Conservation (phyloP, 768 basidiomycete genomes). For the Glaciozyma martinii region DNA sequence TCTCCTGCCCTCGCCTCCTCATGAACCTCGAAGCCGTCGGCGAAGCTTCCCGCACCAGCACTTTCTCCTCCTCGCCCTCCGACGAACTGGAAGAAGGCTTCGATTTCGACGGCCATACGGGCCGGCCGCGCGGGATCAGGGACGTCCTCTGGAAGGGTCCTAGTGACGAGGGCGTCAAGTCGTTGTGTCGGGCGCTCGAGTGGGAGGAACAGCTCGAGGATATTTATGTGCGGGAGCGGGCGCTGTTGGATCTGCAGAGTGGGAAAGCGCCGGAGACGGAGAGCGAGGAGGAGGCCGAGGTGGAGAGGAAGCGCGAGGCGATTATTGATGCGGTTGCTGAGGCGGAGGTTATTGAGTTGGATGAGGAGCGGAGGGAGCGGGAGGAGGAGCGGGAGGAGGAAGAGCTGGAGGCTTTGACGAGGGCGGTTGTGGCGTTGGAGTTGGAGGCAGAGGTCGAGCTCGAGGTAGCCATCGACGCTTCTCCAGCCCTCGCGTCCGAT, state of each 20-base stretch:
- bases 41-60: conserved; percentile 32
- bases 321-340: background rate
- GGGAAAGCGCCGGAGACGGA: background rate
- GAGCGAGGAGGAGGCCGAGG: background rate
- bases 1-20: conserved; percentile 65
- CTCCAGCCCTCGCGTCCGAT: no score
- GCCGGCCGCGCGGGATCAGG: background rate
- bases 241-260: background rate
- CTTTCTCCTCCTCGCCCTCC: no score
- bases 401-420: background rate
- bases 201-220: conserved; percentile 8
- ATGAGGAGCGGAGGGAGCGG: background rate
- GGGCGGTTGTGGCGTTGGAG: background rate
- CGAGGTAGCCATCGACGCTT: no score
- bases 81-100: conserved; percentile 7
- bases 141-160: conserved; percentile 17
- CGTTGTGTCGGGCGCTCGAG: conserved; percentile 10
- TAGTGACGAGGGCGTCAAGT: conserved; percentile 11
- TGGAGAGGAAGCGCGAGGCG: background rate
- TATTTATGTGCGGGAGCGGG: conserved; percentile 4
- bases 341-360: background rate
- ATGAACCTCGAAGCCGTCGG: conserved; percentile 82
- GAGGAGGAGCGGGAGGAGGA: background rate
- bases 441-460: conserved; percentile 1
- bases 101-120: conserved; percentile 15